phyloP scores from a whole-genome alignment of 2,329 filamentous ascomycete species.

The Fusarium sp. region DNA sequence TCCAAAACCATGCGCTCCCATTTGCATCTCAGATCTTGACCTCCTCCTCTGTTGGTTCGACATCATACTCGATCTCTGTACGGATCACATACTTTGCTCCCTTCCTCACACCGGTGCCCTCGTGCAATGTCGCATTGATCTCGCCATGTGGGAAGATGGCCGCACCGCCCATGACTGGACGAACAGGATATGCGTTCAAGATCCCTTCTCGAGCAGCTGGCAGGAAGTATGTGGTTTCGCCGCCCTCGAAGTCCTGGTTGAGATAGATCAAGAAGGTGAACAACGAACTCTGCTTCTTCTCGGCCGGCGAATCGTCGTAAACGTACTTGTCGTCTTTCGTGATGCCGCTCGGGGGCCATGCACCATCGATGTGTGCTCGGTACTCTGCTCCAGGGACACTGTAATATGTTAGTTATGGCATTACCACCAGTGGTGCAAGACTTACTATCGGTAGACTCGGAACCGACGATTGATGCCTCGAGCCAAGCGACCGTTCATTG shows the following conservation, averaged over 20 bases:
- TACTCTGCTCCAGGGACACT: constrained; percentile 78
- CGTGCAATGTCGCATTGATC: constrained; percentile 74
- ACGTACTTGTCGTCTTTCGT: constrained; percentile 69
- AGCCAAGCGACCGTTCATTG: constrained; percentile 67
- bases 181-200: constrained; percentile 77
- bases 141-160: constrained; percentile 80
- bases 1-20: not conserved
- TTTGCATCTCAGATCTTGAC: not conserved
- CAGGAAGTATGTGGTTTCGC: constrained; percentile 79
- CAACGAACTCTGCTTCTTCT: constrained; percentile 73
- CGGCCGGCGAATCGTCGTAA: constrained; percentile 73
- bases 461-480: constrained; percentile 78
- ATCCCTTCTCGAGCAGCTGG: constrained; percentile 73
- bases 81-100: constrained; percentile 77
- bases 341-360: constrained; percentile 79
- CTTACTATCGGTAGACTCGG: constrained; percentile 74
- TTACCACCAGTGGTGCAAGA: accelerated
- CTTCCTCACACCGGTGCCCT: constrained; percentile 77
- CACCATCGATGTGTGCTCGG: constrained; percentile 77
- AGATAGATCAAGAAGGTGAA: constrained; percentile 79
- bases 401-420: accelerated
- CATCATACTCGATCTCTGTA: constrained; percentile 78
- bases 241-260: constrained; percentile 79
- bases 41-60: constrained; percentile 55
- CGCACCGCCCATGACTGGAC: constrained; percentile 76